A percentile compares a stretch with the other conserved stretches of the same genome.
phyloP scores from a whole-genome alignment of 164 flowering plant species.

The Magnolia sinica region DNA sequence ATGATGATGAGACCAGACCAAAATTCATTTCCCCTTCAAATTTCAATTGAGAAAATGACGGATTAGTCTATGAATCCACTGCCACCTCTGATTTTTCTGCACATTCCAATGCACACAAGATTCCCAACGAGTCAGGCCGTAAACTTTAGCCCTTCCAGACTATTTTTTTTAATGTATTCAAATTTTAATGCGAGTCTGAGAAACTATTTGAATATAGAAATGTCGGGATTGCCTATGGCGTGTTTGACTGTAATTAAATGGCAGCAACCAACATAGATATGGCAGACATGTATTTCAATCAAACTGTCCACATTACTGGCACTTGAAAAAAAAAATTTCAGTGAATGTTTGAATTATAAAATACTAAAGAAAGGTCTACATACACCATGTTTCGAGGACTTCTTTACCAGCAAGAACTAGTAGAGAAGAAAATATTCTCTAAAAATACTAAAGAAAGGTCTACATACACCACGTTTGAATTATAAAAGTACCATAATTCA shows the following conservation, averaged over 20 bases:
- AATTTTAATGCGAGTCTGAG: neutral
- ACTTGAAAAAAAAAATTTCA: no score
- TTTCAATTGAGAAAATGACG: neutral
- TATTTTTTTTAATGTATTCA: neutral
- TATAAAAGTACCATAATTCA: no score
- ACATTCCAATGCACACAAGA: conserved; percentile 13
- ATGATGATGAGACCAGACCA: conserved; percentile 28
- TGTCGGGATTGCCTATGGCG: neutral
- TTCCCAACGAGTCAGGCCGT: conserved; percentile 5
- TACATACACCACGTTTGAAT: no score
- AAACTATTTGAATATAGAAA: neutral
- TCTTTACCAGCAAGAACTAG: no score
- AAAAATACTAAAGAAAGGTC: no score
- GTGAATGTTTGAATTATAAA: no score
- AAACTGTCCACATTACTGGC: no score
- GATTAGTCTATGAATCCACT: conserved; percentile 1
- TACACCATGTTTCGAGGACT: no score
- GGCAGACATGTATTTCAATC: neutral
- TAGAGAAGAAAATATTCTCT: no score
- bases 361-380: no score
- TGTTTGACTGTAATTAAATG: neutral
- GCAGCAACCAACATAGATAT: neutral
- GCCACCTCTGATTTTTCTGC: conserved; percentile 19
- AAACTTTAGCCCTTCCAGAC: neutral
- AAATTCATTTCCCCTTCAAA: conserved; percentile 28